Conservation (phyloP, 1,284 basidiomycete genomes). For the Puccinia polysora region DNA sequence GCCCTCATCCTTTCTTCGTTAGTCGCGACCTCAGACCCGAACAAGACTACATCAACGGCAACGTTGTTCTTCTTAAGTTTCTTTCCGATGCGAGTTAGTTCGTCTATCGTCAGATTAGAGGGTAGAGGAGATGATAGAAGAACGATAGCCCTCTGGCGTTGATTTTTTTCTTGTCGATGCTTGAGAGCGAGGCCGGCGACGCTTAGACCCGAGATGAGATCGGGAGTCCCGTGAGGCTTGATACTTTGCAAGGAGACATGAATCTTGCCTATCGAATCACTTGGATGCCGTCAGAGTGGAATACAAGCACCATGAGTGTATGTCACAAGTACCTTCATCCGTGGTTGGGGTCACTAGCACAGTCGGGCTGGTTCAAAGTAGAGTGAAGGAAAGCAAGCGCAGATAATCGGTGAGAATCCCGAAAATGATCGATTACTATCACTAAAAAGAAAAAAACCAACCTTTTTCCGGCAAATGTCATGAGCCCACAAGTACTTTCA, state of each 20-base stretch:
- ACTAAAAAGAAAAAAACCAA: slow-evolving; percentile 55
- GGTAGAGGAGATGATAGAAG: slow-evolving; percentile 84
- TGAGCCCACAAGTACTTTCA: slow-evolving; percentile 92
- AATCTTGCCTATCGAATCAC: slow-evolving; percentile 15
- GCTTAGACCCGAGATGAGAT: slow-evolving; percentile 24
- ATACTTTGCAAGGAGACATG: slow-evolving; percentile 38
- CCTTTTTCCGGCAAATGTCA: slow-evolving; percentile 97
- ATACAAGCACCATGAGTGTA: slow-evolving; percentile 57
- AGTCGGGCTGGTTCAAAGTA: slow-evolving; percentile 10
- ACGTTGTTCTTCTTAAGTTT: slow-evolving; percentile 99
- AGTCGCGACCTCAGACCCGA: slow-evolving; percentile 55
- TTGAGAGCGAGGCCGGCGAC: slow-evolving; percentile 73
- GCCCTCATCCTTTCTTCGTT: slow-evolving; percentile 53
- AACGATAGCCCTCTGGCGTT: slow-evolving; percentile 87
- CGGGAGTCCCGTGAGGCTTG: slow-evolving; percentile 21
- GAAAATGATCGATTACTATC: slow-evolving; percentile 19
- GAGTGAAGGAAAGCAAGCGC: neutral
- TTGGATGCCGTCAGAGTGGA: neutral
- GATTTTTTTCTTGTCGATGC: slow-evolving; percentile 97
- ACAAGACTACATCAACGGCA: slow-evolving; percentile 83
- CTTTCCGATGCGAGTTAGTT: slow-evolving; percentile 81
- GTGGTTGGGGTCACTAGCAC: slow-evolving; percentile 53
- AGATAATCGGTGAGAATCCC: neutral
- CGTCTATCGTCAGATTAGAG: slow-evolving; percentile 54
- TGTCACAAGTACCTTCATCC: slow-evolving; percentile 65